Evolutionary conservation across 495 filamentous ascomycete species (phyloP).

Genomic region (Usnea hakonensis): DNA sequence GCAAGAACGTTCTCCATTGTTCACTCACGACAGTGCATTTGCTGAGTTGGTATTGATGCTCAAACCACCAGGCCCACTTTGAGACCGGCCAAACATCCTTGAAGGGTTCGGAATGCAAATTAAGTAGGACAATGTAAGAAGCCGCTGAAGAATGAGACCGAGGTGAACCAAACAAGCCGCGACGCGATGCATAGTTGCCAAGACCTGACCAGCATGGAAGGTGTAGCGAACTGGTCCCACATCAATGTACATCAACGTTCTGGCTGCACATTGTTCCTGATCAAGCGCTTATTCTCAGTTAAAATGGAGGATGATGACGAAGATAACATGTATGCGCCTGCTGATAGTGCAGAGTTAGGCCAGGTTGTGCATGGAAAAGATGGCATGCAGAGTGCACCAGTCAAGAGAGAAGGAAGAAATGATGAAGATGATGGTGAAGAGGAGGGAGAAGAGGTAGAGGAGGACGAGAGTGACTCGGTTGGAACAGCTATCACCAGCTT

Average conservation of each 20-base stretch:
- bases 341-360: conserved; percentile 33
- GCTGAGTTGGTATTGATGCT: conserved; percentile 72
- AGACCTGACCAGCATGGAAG: neutral
- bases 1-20: conserved; percentile 16
- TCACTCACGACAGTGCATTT: conserved; percentile 63
- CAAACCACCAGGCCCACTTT: conserved; percentile 42
- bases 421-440: conserved; percentile 49
- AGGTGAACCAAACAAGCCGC: neutral
- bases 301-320: conserved; percentile 42
- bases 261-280: neutral
- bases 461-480: conserved; percentile 47
- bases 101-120: neutral
- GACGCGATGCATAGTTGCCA: neutral
- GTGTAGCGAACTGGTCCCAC: neutral
- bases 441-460: conserved; percentile 64
- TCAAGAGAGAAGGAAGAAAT: neutral
- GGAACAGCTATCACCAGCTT: conserved; percentile 26
- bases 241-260: neutral
- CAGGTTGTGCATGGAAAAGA: neutral
- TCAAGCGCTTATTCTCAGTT: neutral
- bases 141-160: neutral
- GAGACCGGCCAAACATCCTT: conserved; percentile 22
- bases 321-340: conserved; percentile 48
- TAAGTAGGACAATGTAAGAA: neutral
- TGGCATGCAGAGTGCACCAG: neutral